Base-by-base conservation (phyloP, 176 grass and related monocot species). In the Oryza glaberrima region DNA sequence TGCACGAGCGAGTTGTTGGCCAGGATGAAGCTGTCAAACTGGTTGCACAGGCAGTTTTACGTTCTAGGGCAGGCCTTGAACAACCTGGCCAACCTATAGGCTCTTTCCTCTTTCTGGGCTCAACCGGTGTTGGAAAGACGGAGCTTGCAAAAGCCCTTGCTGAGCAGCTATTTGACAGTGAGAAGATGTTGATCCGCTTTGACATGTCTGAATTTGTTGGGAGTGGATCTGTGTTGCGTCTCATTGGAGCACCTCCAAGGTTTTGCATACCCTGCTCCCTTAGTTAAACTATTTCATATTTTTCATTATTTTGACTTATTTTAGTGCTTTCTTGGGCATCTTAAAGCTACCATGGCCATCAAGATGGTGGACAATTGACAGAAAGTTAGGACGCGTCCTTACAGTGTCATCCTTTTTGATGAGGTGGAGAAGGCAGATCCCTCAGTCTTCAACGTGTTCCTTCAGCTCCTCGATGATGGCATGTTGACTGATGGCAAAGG, bases 141-240 rank as follows among this genome's bases (percentile, higher is more conserved):
- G 56, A 61, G 20, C 58, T 61, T 10, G 58, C 58, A 93, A 90
- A 93, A 23, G 88, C 91, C 43, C 60, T 93, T 46, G 81, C 91
- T 0, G 58, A 86, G 32, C 76, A 89, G 64, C 51, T 86, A 0
- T 76, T 76, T n/a, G 41, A 73, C 66, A 46, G 67, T 7, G 84
- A 92, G 87, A 78, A 83, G 12, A 45, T 68, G 19, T 13, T 90
- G 20, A 4, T 93, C 17, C 85, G 77, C 0, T 43, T 93, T 20
- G 84, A 90, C 76, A 93, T 90, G 84, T 65, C 84, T 45, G 88
- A 93, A 73, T 90, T 47, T 46, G 71, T 84, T 58, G 26, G 65
- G 9, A 4, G 12, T 20, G 51, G 45, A 28, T 64, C 75, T 46
- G 84, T 85, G 58, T 25, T 41, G 41, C 78, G 83, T 13, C 54